Evolutionary conservation across 805 yeast genomes (phyloP), one percentile per base, ranked within the genome.

Genomic region (Cyberlindnera americana): DNA sequence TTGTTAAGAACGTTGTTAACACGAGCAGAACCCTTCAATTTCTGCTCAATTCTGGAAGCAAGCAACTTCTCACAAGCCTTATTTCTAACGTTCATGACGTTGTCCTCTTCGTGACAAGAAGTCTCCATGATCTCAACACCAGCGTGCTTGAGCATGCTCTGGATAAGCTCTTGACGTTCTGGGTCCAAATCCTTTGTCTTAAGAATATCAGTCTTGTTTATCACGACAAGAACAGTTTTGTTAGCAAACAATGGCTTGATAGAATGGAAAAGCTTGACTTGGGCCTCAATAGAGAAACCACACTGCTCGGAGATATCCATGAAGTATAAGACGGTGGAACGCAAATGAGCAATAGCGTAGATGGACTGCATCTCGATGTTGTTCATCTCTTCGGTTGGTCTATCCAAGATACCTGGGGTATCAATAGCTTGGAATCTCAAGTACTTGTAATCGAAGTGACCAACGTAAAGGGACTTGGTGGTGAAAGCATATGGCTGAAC

Each of bases 401-500:
- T 81, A 67, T 93, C 99, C 63, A 93, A 73, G 57, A 93, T 90
- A 72, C 99, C 99, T 24, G 99, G 99, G 27, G 99, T 93, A 67
- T 93, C 99, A 60, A 93, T 93, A 41, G 98, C 99, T 72, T 93
- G 99, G 73, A 93, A 93, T 60, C 99, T 77, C 60, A 93, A 72
- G 66, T 93, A 95, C 70, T 93, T 93, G 72, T 93, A 93, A 70
- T 93, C 99, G 63, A 93, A 93, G 70, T 93, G 99, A 53, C 99
- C 99, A 43, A 93, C 99, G 57, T 88, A 93, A 56, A 93, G 71
- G 23, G 96, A 86, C 70, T 93, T 93, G 46, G 99, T 93, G 53
- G 99, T 93, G 81, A 93, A 93, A 24, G 99, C 99, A 66, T 93
- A 93, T 29, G 99, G 99, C 67, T 93, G 99, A 46, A 93, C 99